phyloP scores from a whole-genome alignment of 2,329 filamentous ascomycete species.

The Triangularia setosa region DNA sequence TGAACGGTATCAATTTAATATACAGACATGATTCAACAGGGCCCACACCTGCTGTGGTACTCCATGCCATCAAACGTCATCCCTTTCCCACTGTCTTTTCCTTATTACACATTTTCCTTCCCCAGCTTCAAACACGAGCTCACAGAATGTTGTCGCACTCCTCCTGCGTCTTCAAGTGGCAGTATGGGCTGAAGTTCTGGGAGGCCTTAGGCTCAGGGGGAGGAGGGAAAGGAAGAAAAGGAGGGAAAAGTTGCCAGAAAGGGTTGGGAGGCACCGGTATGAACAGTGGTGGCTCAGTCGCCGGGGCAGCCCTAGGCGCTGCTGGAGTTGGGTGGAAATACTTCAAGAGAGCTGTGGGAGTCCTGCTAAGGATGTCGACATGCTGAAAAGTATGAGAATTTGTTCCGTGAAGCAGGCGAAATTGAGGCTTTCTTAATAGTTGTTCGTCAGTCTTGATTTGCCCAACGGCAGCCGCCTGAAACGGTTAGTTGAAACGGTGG shows the following conservation, averaged over 20 bases:
- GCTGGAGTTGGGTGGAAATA: background rate
- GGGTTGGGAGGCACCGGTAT: background rate
- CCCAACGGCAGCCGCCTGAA: background rate
- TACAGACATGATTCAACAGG: background rate
- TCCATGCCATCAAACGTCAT: background rate
- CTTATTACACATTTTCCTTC: background rate
- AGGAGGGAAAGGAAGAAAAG: background rate
- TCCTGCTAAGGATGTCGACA: background rate
- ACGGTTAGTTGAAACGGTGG: background rate
- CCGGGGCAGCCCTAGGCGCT: background rate
- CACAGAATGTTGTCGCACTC: background rate
- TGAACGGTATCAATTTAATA: background rate
- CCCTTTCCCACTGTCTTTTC: background rate
- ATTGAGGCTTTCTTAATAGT: background rate
- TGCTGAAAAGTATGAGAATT: background rate
- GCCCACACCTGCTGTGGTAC: background rate
- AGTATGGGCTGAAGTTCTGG: background rate
- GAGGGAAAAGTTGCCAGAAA: background rate
- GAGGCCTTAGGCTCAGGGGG: background rate
- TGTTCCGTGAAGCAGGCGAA: background rate
- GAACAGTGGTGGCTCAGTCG: background rate
- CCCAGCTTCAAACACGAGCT: background rate
- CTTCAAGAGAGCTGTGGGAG: background rate
- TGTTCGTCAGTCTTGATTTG: background rate
- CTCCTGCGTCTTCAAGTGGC: background rate